These are phyloP conservation scores for Blastobotrys mokoenaii DNA, from an alignment of 805 yeast genomes.

Conservation along the genomic window DNA sequence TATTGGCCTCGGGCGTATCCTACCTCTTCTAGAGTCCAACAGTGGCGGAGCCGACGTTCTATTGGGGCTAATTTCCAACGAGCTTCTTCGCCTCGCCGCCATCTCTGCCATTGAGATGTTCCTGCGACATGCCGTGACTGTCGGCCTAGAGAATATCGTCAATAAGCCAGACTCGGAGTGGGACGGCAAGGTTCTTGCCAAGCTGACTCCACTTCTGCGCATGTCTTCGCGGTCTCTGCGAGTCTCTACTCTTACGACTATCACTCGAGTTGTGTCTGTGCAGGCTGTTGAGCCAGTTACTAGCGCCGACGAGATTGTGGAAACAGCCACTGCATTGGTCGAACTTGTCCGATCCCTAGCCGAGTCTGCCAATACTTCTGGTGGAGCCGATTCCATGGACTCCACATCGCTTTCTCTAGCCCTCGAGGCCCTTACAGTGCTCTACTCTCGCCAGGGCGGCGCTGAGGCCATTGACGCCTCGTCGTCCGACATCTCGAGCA, in stretches of 20 bases:
- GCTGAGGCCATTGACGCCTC: too few relatives aligned
- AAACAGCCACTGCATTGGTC: too few relatives aligned
- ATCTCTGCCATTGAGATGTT: conserved; percentile 22
- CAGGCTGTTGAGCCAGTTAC: conserved; percentile 45
- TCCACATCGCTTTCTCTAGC: too few relatives aligned
- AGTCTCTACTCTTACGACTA: conserved; percentile 17
- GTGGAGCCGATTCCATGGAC: too few relatives aligned
- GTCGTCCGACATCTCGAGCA: too few relatives aligned
- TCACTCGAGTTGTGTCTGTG: conserved; percentile 40
- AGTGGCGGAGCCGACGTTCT: conserved; percentile 27
- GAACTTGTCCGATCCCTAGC: too few relatives aligned
- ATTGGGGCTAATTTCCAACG: conserved; percentile 28
- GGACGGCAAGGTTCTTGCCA: conserved; percentile 13
- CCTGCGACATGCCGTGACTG: too few relatives aligned
- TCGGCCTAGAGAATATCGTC: not conserved
- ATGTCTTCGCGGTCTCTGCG: conserved; percentile 21
- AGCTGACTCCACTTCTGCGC: conserved; percentile 15
- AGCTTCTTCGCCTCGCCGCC: conserved; percentile 29
- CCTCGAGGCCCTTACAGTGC: too few relatives aligned
- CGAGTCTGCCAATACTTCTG: too few relatives aligned
- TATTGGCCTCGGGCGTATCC: conserved; percentile 24
- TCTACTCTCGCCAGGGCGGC: too few relatives aligned
- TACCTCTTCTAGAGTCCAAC: conserved; percentile 19
- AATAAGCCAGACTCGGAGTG: conserved; percentile 15
- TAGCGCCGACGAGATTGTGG: too few relatives aligned